Evolutionary conservation across 768 basidiomycete species (phyloP), one percentile per base, ranked within the genome.

Genomic region (Mycena leptocephala): DNA sequence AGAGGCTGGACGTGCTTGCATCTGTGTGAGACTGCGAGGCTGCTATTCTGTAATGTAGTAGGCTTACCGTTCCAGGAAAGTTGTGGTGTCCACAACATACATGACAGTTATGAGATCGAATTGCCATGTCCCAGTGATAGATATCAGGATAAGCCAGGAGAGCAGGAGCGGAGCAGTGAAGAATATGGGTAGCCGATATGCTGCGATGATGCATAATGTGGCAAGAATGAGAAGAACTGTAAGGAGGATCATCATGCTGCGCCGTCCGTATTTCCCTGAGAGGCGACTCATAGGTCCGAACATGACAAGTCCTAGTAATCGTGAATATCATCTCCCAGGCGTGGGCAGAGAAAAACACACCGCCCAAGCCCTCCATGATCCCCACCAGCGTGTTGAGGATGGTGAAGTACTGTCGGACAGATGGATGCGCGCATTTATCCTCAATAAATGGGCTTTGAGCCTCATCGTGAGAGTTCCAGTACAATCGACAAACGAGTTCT

Each of bases 91-190:
- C 16, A 53, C 55, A 3, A 69, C 67, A 32, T 69, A 69, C 53
- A 69, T 69, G 39, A 14, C 67, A 18, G 55, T 69, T 26, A 69
- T 69, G 28, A 69, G 55, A 13, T 51, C 35, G 55, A 69, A 69
- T 24, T 35, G 67, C 55, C 30, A 69, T 56, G 37, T 1, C 24
- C 67, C 67, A 30, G 39, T 20, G 7, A 67, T 28, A 24, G 67
- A 69, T 30, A 43, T 43, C 22, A 55, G 26, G 16, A 69, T 32
- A 20, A 69, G 67, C 67, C 55, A 69, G 37, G 35, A 35, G 22
- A 69, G 6, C 37, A 69, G 28, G 5, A 69, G 55, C 22, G 67
- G 67, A 0, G 67, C 67, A 28, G 67, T 58, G 55, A 69, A 58
- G 53, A 24, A 14, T 11, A 35, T 30, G 16, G 67, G 55, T n/a